Conservation (phyloP, 768 basidiomycete genomes). For the Boletus bicolor region DNA sequence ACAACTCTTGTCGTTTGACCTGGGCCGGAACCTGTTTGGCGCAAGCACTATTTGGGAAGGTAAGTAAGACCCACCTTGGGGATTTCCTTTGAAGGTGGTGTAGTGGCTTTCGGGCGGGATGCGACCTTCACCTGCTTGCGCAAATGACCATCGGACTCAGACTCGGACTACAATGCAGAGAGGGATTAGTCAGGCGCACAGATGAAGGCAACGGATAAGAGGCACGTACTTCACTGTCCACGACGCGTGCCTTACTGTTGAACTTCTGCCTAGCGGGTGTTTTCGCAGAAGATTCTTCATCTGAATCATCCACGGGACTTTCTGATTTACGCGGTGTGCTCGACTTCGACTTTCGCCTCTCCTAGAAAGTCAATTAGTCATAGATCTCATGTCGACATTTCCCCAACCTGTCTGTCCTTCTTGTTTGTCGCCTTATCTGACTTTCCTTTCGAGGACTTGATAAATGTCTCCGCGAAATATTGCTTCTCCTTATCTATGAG, state of each 20-base stretch:
- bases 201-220: not conserved
- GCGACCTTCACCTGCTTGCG: not conserved
- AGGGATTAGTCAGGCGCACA: not conserved
- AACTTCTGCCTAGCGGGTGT: not conserved
- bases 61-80: conserved; percentile 12
- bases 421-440: conserved; percentile 12
- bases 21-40: not conserved
- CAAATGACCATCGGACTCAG: conserved; percentile 6
- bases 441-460: conserved; percentile 17
- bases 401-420: conserved; percentile 19
- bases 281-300: not conserved
- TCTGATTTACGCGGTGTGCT: conserved; percentile 4
- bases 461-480: conserved; percentile 32
- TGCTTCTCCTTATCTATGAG: conserved; percentile 39
- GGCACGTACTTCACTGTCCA: conserved; percentile 14
- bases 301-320: conserved; percentile 9
- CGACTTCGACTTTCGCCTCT: conserved; percentile 16
- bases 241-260: conserved; percentile 1
- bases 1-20: conserved; percentile 10
- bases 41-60: not conserved
- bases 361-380: conserved; percentile 9
- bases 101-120: conserved; percentile 1
- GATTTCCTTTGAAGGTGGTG: not conserved
- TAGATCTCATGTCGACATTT: not conserved
- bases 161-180: conserved; percentile 15